These are phyloP conservation scores for Mycena epipterygia DNA, from an alignment of 768 basidiomycete species.

Conservation along the genomic window DNA sequence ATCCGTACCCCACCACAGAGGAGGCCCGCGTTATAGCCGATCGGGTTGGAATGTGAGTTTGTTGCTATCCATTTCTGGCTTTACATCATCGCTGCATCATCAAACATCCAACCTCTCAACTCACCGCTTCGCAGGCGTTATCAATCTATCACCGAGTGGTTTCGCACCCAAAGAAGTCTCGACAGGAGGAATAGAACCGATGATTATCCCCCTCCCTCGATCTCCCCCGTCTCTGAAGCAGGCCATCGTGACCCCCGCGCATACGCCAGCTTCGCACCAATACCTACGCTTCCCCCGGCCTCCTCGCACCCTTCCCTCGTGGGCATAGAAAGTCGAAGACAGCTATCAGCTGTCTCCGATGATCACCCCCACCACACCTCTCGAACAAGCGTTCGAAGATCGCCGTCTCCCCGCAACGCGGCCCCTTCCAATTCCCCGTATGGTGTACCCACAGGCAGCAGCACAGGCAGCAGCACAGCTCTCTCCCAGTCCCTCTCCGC, in stretches of 20 bases:
- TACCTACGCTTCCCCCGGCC: constrained; percentile 31
- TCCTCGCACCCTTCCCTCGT: constrained; percentile 31
- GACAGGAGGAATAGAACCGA: constrained; percentile 81
- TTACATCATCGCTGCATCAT: constrained; percentile 37
- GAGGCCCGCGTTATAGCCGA: constrained; percentile 75
- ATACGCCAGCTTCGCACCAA: constrained; percentile 19
- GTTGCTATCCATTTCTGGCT: constrained; percentile 31
- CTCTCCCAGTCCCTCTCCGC: constrained; percentile 44
- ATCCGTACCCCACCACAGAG: constrained; percentile 77
- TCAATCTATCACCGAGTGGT: constrained; percentile 89
- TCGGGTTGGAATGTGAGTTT: constrained; percentile 84
- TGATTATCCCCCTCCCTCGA: constrained; percentile 47
- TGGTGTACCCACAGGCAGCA: too few species aligned
- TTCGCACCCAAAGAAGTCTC: constrained; percentile 87
- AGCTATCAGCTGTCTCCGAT: constrained; percentile 7
- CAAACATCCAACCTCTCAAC: constrained; percentile 23
- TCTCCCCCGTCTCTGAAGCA: constrained; percentile 45
- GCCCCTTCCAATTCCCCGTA: too few species aligned
- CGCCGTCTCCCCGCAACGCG: constrained; percentile 27
- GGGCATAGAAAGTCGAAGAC: not conserved
- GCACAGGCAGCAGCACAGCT: constrained; percentile 14
- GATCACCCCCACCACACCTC: constrained; percentile 20
- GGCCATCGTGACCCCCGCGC: constrained; percentile 46
- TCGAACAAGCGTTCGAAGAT: constrained; percentile 1
- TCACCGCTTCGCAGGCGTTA: constrained; percentile 69